Evolutionary conservation across 352 stramenopile species (phyloP).

Genomic region (Globisporangium nodosum): DNA sequence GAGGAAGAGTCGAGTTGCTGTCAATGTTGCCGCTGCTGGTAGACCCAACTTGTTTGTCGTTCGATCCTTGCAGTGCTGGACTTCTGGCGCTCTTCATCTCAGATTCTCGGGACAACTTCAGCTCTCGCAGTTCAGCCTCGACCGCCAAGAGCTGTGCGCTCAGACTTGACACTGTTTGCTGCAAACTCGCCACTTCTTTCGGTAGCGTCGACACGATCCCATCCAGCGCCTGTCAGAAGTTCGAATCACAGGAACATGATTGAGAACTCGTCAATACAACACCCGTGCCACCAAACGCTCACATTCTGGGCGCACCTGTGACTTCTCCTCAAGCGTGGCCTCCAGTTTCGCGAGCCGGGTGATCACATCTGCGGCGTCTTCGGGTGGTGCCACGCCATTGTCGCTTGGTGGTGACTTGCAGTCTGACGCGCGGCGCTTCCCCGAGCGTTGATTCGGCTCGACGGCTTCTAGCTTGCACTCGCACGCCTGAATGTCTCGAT

Average conservation of each 20-base stretch:
- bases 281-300: neutral
- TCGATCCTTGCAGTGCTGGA: neutral
- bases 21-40: neutral
- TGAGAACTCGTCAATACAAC: neutral
- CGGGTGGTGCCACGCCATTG: no score
- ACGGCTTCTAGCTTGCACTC: constrained; percentile 3
- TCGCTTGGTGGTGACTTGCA: neutral
- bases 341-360: constrained; percentile 39
- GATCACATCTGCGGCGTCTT: constrained; percentile 13
- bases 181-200: constrained; percentile 30
- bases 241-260: neutral
- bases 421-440: neutral
- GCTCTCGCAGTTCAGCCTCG: constrained; percentile 37
- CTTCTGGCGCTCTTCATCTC: constrained; percentile 4
- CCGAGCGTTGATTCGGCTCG: constrained; percentile 1
- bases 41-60: neutral
- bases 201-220: constrained; percentile 24
- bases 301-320: constrained; percentile 22
- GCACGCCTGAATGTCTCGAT: neutral
- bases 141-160: constrained; percentile 33
- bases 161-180: constrained; percentile 42
- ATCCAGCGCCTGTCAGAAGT: constrained; percentile 23
- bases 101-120: constrained; percentile 28
- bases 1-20: constrained; percentile 17
- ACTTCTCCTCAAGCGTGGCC: constrained; percentile 32